Evolutionary conservation across 2,329 filamentous ascomycete species (phyloP), one percentile per base, ranked within the genome.

Genomic region (Colletotrichum sp.): DNA sequence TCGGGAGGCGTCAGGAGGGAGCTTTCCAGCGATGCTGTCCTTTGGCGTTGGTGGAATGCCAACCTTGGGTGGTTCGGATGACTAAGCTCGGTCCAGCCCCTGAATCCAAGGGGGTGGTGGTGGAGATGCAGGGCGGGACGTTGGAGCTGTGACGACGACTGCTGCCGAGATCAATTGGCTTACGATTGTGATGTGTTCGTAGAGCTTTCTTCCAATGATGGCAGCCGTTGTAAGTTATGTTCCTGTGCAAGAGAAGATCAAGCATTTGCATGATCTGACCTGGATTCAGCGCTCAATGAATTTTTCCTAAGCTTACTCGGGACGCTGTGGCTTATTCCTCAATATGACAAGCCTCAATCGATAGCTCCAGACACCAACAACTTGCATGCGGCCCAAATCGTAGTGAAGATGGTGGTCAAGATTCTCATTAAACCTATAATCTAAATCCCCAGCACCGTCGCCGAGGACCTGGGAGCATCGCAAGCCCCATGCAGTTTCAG

Each of bases 401-500:
- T 5, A 52, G n/a, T 24, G 26, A 59, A 59, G 15, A 26, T 28
- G 28, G 26, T 66, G 30, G 48, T 60, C 32, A 55, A 63, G 43
- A 52, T 73, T 60, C 34, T 73, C 69, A 75, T 75, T 75, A 75
- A 72, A 75, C 32, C 32, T 75, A 64, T 64, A 67, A 36, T 65
- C 64, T 73, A 68, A 64, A 39, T 30, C 34, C 57, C 9, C 34
- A 26, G 63, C 66, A 63, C 9, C 48, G 15, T 59, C 34, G 73
- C 32, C 70, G 43, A 57, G 39, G 16, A 36, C 4, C 57, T 15
- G 24, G 69, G 32, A 15, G 39, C 32, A 16, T n/a, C 21, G 9
- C 9, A 18, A 18, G 55, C 43, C 24, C 73, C 73, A 69, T 36
- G 57, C 74, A 75, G 52, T 69, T 36, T 59, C 74, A 75, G 70